A percentile compares a stretch with the other conserved stretches of the same genome.
Evolutionary conservation across 345 rosid species (phyloP).

Genomic region (Lenwebbia sp.): DNA sequence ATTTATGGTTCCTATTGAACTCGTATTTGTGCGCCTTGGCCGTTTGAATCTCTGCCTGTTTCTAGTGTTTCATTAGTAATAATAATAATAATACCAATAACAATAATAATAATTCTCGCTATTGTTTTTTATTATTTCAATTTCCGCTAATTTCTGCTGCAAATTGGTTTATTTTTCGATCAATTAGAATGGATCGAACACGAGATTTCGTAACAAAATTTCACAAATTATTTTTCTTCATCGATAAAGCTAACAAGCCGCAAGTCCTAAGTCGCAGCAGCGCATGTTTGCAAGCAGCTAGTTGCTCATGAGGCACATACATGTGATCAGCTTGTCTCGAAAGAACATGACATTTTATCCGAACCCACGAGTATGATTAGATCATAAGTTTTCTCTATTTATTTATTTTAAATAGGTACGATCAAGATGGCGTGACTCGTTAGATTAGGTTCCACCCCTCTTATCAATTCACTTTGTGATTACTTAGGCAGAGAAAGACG

Average conservation of each 20-base stretch:
- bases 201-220: neutral
- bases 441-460: neutral
- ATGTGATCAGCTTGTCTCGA: neutral
- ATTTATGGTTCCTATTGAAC: neutral
- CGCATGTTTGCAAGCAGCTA: rapidly evolving
- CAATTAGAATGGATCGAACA: rapidly evolving
- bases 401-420: neutral
- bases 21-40: too few species aligned
- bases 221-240: neutral
- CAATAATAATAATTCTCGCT: too few species aligned
- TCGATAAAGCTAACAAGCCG: neutral
- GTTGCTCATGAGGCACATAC: neutral
- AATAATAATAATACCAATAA: too few species aligned
- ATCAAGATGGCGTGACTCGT: neutral
- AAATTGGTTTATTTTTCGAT: too few species aligned
- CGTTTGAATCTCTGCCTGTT: neutral
- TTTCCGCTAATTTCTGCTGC: too few species aligned
- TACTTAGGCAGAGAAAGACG: neutral
- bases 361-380: neutral
- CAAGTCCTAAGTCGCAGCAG: neutral
- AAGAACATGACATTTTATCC: neutral
- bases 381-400: neutral
- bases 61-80: neutral
- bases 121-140: too few species aligned
- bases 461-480: neutral